Evolutionary conservation across 2,329 filamentous ascomycete species (phyloP), one percentile per base, ranked within the genome.

Genomic region (Dissoconium aciculare): DNA sequence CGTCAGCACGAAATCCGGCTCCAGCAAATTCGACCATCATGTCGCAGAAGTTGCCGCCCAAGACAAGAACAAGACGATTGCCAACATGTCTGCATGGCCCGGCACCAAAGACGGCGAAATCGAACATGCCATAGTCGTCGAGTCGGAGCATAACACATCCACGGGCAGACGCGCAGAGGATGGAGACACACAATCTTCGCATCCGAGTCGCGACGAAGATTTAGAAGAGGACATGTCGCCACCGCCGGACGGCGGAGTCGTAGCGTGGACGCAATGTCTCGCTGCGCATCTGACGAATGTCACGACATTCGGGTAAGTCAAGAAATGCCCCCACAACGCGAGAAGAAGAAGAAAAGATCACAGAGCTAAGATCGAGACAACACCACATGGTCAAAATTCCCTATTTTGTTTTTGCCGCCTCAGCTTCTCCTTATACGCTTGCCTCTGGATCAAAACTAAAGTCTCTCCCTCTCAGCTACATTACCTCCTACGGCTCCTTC

Each of bases 231-330:
- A 8, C 6, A 36, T 39, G 2, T 36, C 43, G 8, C 57, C 58
- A 5, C 56, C 57, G 19, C 58, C 57, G 0, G 57, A 63, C 42
- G 58, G 59, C 10, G 59, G 59, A 3, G 5, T 50, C 1, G 39
- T 40, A 28, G 53, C 53, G 14, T 56, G 52, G 51, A 47, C 46
- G 1, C 53, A 55, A 32, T 46, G 33, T 19, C 23, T 35, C 28
- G 30, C 39, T 34, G 16, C 42, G 8, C 48, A 50, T 29, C 39
- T 55, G 4, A 46, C 51, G 15, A 48, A 53, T 30, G 50, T 52
- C 39, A 45, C 37, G 15, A 53, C 51, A 10, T 53, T 48, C 27
- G 47, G 47, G 8, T 32, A 23, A 24, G 31, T 37, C 28, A n/a
- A n/a, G n/a, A n/a, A n/a, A n/a, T n/a, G n/a, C n/a, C n/a, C n/a